These are phyloP conservation scores for Lophiotrema nucula DNA, from an alignment of 495 filamentous ascomycete species.

Conservation along the genomic window DNA sequence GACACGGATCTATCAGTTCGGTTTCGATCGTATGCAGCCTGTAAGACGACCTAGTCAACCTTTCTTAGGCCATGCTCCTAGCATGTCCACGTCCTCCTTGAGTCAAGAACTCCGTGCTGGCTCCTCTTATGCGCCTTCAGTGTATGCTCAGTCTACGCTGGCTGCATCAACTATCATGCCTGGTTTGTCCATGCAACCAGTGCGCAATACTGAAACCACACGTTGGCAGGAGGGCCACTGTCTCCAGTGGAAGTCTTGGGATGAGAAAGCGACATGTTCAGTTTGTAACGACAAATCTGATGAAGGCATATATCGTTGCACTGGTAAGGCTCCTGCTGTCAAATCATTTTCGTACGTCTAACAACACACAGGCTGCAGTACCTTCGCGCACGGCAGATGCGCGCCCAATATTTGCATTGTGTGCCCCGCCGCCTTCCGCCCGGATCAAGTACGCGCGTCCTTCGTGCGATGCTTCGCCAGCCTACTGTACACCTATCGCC, in stretches of 20 bases:
- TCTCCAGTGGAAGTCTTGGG: conserved; percentile 68
- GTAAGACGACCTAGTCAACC: conserved; percentile 79
- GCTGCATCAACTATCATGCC: conserved; percentile 98
- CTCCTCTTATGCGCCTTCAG: conserved; percentile 88
- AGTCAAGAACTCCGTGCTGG: conserved; percentile 70
- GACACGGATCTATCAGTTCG: no score
- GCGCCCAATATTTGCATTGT: conserved; percentile 77
- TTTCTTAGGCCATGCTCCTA: conserved; percentile 77
- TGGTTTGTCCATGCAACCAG: conserved; percentile 78
- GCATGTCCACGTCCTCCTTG: conserved; percentile 79
- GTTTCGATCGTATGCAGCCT: conserved; percentile 66
- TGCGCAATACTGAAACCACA: conserved; percentile 79
- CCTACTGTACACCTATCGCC: conserved; percentile 93
- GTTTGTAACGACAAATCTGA: conserved; percentile 89
- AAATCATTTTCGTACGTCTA: not conserved
- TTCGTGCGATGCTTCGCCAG: conserved; percentile 94
- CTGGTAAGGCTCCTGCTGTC: conserved; percentile 34
- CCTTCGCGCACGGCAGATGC: conserved; percentile 77
- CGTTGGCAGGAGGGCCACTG: conserved; percentile 95
- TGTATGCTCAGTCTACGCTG: conserved; percentile 94
- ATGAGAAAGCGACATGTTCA: conserved; percentile 68
- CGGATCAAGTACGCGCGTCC: conserved; percentile 86
- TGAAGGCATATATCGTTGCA: conserved; percentile 84
- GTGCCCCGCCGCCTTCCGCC: conserved; percentile 84
- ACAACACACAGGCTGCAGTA: conserved; percentile 59